Evolutionary conservation across 805 yeast species (phyloP).

Genomic region (Candida sakaeoensis): DNA sequence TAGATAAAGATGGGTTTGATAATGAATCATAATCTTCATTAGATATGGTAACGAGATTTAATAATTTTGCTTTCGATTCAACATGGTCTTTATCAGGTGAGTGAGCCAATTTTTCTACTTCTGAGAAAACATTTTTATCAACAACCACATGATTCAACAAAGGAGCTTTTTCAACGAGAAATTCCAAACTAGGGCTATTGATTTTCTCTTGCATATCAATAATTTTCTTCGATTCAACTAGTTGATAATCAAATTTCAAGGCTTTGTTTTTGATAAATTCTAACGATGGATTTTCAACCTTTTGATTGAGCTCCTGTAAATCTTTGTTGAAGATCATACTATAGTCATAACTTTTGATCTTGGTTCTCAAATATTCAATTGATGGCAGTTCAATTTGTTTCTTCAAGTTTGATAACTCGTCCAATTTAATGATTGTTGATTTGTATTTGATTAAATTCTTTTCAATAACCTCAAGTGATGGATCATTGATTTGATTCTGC

Average conservation of each 20-base stretch:
- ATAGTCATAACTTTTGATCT: slow-evolving; percentile 13
- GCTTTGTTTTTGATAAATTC: slow-evolving; percentile 23
- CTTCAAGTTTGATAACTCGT: slow-evolving; percentile 14
- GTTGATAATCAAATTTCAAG: slow-evolving; percentile 8
- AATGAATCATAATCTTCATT: slow-evolving; percentile 14
- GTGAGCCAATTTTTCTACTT: slow-evolving; percentile 20
- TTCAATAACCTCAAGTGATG: slow-evolving; percentile 21
- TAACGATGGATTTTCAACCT: slow-evolving; percentile 21
- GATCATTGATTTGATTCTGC: slow-evolving; percentile 17
- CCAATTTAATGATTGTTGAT: neutral
- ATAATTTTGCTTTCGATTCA: slow-evolving; percentile 16
- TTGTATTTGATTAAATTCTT: slow-evolving; percentile 14
- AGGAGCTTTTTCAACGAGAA: slow-evolving; percentile 12
- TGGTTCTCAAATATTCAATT: slow-evolving; percentile 18
- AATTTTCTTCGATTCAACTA: slow-evolving; percentile 15
- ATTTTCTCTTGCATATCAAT: slow-evolving; percentile 2
- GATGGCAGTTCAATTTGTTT: slow-evolving; percentile 27
- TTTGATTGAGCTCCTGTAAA: slow-evolving; percentile 18
- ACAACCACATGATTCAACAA: slow-evolving; percentile 3
- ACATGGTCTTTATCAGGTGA: slow-evolving; percentile 24
- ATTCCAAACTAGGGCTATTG: slow-evolving; percentile 18
- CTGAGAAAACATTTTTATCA: neutral
- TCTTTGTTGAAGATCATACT: slow-evolving; percentile 14
- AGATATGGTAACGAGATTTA: slow-evolving; percentile 16
- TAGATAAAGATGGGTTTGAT: slow-evolving; percentile 4